Evolutionary conservation across 345 rosid species (phyloP).

Genomic region (Eucalyptus marginata): DNA sequence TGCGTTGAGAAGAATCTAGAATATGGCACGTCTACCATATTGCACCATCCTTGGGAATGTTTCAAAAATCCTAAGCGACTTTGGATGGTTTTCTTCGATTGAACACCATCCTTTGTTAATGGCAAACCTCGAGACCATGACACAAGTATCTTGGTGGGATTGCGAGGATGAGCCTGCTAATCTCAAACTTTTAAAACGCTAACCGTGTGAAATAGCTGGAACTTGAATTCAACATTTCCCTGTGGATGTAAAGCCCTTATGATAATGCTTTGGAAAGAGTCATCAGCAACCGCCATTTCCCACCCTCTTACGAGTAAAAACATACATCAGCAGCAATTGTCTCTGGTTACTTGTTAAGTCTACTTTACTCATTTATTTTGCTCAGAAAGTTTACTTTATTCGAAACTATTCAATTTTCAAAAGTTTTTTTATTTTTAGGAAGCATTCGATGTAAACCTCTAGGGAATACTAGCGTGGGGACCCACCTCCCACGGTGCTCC

Average conservation of each 20-base stretch:
- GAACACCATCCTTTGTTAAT: too few relatives aligned
- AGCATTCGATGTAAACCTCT: too few relatives aligned
- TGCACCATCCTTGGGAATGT: too few relatives aligned
- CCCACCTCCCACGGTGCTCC: too few relatives aligned
- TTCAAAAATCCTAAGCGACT: fast-evolving
- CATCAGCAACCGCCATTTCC: background rate
- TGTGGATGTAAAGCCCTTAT: background rate
- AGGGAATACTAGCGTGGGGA: too few relatives aligned
- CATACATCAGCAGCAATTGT: background rate
- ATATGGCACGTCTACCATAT: fast-evolving
- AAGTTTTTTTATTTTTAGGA: background rate
- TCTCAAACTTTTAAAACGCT: background rate
- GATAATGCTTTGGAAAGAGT: background rate
- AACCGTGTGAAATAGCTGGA: background rate
- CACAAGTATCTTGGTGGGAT: background rate
- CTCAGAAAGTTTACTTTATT: background rate
- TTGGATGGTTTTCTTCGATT: fast-evolving
- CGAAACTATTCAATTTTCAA: background rate
- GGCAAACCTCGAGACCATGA: too few relatives aligned
- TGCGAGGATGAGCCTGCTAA: background rate
- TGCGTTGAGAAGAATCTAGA: too few relatives aligned
- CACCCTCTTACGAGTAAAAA: background rate
- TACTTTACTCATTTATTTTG: background rate
- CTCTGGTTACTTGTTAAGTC: background rate
- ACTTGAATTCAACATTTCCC: background rate